Evolutionary conservation across 2,329 filamentous ascomycete species (phyloP).

Genomic region (Leptographium galeiforme): DNA sequence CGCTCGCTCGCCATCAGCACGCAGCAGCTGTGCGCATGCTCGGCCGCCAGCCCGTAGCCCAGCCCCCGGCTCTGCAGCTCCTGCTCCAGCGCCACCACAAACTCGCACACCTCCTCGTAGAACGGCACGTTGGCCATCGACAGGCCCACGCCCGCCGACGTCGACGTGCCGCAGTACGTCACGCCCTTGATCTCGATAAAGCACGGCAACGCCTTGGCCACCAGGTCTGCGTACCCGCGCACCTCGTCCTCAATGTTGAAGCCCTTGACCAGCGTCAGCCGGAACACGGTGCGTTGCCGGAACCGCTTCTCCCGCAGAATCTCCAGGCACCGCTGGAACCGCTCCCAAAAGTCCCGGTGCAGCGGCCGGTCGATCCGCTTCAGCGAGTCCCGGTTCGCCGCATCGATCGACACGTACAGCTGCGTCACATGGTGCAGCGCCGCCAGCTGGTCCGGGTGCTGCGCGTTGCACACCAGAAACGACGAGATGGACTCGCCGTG

Average conservation of each 20-base stretch:
- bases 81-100: constrained; percentile 61
- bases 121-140: constrained; percentile 98
- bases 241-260: constrained; percentile 96
- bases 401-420: constrained; percentile 92
- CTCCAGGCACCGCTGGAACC: constrained; percentile 80
- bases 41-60: constrained; percentile 80
- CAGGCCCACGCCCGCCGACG: constrained; percentile 69
- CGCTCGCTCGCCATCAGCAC: constrained; percentile 71
- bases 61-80: constrained; percentile 59
- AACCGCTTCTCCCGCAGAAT: constrained; percentile 75
- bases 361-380: constrained; percentile 82
- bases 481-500: constrained; percentile 80
- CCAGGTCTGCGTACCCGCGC: constrained; percentile 76
- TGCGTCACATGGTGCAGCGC: constrained; percentile 78
- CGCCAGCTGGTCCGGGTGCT: constrained; percentile 83
- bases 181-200: constrained; percentile 96
- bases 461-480: constrained; percentile 93
- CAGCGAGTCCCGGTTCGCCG: constrained; percentile 76
- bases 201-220: constrained; percentile 74
- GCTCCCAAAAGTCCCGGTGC: constrained; percentile 94
- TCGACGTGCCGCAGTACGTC: constrained; percentile 87
- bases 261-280: constrained; percentile 88
- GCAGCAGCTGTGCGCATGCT: constrained; percentile 92
- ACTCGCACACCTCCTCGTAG: constrained; percentile 77
- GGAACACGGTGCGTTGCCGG: constrained; percentile 84